Base-by-base conservation (phyloP, 805 yeast species). In the Diddensiella transvaalensis region DNA sequence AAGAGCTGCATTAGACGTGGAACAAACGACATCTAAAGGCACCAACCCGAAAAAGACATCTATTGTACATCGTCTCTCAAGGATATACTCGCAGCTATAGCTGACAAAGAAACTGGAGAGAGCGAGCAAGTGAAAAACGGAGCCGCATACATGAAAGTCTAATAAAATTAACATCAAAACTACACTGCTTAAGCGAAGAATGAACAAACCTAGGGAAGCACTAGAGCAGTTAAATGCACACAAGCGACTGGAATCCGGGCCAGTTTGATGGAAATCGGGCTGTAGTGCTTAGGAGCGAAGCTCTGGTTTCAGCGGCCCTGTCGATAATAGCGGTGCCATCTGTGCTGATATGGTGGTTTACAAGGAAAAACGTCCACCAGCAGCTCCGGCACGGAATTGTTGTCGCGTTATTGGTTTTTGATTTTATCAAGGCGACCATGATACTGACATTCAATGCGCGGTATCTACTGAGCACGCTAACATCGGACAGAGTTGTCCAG, bases 361-460 rank as follows among this genome's bases (percentile, higher is more conserved):
- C 35, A 4, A 17, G 30, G 18, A 35, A 26, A 4, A 23, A 23
- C 13, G 36, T 23, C 23, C 48, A 37, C 15, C 38, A 29, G 26
- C 42, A 40, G 17, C 58, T 55, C 26, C 53, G 67, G 5, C 67
- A 63, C 44, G 64, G 71, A 89, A 69, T 89, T 51, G 80, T 88
- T 54, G 66, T 79, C 38, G 76, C 82, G 46, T 69, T 89, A 44
- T 69, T 87, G 10, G 64, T 75, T 6, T 87, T 78, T 61, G 96
- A 89, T 65, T 76, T 86, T 47, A 58, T 86, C 26, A 87, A 87
- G 63, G 88, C 90, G 0, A 52, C 80, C 5, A 70, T 82, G 22
- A 71, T 87, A 40, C 60, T 87, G 48, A 67, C 85, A n/a, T 87
- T 81, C 61, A 93, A 95, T 0, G 33, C 46, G 13, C 22, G 42